Base-by-base conservation (phyloP, 2,329 filamentous ascomycete genomes). In the Camillea tinctor region DNA sequence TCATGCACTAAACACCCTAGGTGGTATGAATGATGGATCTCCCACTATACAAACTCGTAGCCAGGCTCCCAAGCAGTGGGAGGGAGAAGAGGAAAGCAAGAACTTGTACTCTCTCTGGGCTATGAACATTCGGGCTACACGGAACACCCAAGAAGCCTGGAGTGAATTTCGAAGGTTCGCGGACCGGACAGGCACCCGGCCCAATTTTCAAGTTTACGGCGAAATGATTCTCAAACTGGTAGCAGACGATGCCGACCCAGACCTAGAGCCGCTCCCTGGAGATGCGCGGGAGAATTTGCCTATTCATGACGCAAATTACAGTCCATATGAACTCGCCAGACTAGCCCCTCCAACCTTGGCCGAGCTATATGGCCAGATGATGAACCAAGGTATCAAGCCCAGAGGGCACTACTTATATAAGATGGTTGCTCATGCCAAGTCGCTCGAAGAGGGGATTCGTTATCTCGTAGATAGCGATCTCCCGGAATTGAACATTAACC, bases 261-360 rank as follows among this genome's bases (percentile, higher is more conserved):
- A 68, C 17, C 66, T 71, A 51, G 68, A 59, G 23, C 60, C 79
- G 15, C 69, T 84, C 1, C 85, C 88, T 5, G 89, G 89, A 13
- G 88, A 91, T 66, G 77, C 77, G 48, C 79, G 74, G 61, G 85
- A 88, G 68, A 76, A 81, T 8, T 74, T 81, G 13, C 79, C 84
- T 0, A 79, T 85, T 20, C 75, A 87, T 20, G 80, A 84, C 58
- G 75, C 77, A 72, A 90, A 81, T 72, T 81, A 80, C 68, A 89
- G 80, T 60, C 82, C 87, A n/a, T 84, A 87, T 57, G 89, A 90
- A 59, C 85, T 84, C 64, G 81, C 85, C 48, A 80, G 85, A n/a
- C 76, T 86, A 50, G 76, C 80, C 15, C 85, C 89, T 1, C 90
- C 90, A 1, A 81, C 78, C 1, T 74, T 87, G 11, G 74, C 80